Base-by-base conservation (phyloP, 2,329 filamentous ascomycete genomes). In the Scleromitrula shiraiana region DNA sequence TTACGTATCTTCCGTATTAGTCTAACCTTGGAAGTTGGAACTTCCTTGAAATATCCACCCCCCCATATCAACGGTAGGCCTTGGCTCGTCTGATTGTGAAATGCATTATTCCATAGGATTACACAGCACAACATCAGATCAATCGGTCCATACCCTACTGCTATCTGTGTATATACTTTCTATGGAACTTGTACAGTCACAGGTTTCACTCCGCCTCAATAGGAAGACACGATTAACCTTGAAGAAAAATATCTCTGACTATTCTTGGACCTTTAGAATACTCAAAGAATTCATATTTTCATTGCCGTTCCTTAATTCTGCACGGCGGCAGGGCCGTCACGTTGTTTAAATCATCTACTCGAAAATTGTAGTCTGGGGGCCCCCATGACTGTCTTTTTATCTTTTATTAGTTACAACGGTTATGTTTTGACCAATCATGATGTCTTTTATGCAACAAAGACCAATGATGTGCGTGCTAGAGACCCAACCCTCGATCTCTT, bases 401-500 rank as follows among this genome's bases (percentile, higher is more conserved):
- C 30, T 43, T 37, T 15, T 37, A 29, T 49, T 38, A 44, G 47
- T 38, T 33, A 41, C 47, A 50, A 50, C 47, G 47, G 47, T 44
- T 49, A 29, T 36, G 30, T 40, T 33, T 50, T 41, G 47, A 30
- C 41, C 47, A 42, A 49, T 17, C 40, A 49, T 50, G 46, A 50
- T 50, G 51, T 51, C 42, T 52, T 46, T 55, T 45, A 55, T 50
- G 44, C 51, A 44, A 37, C 51, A 41, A 24, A 53, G 44, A 40
- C 58, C 57, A 60, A 59, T 62, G 55, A 58, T 53, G 53, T 50
- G 41, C 49, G 46, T 46, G 32, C 49, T 32, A 46, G 20, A 32
- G 46, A 50, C 56, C 57, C 51, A 58, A 50, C 52, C n/a, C 54
- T 58, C 59, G 57, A 63, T 63, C 60, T 59, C 54, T 57, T 50